A percentile compares a stretch with the other conserved stretches of the same genome.
These are phyloP conservation scores for Hylodesmum podocarpum DNA, from an alignment of 306 rosid genomes.

Conservation along the genomic window DNA sequence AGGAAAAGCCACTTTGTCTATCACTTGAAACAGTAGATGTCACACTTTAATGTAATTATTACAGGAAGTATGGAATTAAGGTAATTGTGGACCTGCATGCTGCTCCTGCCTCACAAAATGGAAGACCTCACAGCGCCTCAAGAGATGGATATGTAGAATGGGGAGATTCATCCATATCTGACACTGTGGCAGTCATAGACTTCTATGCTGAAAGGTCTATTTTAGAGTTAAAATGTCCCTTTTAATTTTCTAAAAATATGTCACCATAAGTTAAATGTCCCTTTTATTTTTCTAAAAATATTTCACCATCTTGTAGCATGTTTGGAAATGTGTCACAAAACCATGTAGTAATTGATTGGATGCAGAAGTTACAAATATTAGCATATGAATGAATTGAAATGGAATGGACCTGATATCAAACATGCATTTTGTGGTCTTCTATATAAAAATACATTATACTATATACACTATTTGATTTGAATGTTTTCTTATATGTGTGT, in stretches of 20 bases:
- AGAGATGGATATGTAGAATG: constrained; percentile 62
- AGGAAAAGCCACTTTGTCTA: not conserved
- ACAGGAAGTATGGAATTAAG: constrained; percentile 54
- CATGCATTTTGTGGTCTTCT: no score
- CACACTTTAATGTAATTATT: not conserved
- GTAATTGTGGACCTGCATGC: constrained; percentile 72
- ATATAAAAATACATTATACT: not conserved
- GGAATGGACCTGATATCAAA: no score
- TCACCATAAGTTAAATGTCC: not conserved
- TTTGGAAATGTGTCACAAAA: no score
- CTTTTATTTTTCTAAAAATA: no score
- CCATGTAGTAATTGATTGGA: no score
- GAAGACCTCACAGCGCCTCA: constrained; percentile 52
- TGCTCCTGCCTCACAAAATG: constrained; percentile 61
- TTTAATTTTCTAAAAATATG: not conserved
- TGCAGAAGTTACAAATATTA: no score
- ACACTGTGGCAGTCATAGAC: constrained; percentile 52
- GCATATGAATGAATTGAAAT: no score
- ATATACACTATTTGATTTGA: not conserved
- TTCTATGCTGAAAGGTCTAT: constrained; percentile 51
- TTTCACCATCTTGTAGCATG: no score
- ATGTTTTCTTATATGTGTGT: not conserved
- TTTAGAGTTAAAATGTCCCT: not conserved
- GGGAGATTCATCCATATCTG: constrained; percentile 51
- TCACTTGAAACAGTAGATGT: not conserved